Conservation (phyloP, 371 early-diverging fungal genomes). For the Mortierella sp. region DNA sequence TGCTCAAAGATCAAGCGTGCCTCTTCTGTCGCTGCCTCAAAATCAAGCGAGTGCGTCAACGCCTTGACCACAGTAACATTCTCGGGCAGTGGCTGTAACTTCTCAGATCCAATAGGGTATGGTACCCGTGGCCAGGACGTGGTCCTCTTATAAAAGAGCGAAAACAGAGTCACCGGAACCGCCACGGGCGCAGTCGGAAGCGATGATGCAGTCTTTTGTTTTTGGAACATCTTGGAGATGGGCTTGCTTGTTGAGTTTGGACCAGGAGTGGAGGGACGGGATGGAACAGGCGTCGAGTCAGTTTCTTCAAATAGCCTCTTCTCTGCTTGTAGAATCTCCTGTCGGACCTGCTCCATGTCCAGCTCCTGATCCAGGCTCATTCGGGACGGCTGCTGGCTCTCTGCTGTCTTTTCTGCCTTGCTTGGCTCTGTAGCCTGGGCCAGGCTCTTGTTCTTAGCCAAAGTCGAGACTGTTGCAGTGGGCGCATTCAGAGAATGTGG, state of each 20-base stretch:
- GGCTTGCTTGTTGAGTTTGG: constrained; percentile 19
- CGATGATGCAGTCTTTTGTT: constrained; percentile 24
- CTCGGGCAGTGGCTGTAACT: constrained; percentile 53
- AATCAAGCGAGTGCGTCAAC: constrained; percentile 57
- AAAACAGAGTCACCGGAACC: constrained; percentile 44
- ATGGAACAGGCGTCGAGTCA: constrained; percentile 24
- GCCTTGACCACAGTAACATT: constrained; percentile 60
- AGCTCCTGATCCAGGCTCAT: constrained; percentile 53
- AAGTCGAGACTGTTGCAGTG: background rate
- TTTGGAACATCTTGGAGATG: constrained; percentile 21
- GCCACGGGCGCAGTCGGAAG: constrained; percentile 12
- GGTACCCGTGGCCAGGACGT: constrained; percentile 46
- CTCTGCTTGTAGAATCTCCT: constrained; percentile 47
- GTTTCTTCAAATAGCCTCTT: constrained; percentile 52
- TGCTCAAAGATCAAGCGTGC: constrained; percentile 60
- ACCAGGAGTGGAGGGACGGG: constrained; percentile 37
- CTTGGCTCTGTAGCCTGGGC: background rate
- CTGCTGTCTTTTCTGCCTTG: background rate
- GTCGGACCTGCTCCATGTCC: constrained; percentile 49
- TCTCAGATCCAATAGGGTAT: constrained; percentile 34
- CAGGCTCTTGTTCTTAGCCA: background rate
- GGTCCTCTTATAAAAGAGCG: constrained; percentile 60
- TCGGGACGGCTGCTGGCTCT: constrained; percentile 25
- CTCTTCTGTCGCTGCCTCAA: constrained; percentile 59
- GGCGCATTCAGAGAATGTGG: constrained; percentile 38